A percentile compares a stretch with the other conserved stretches of the same genome.
phyloP scores from a whole-genome alignment of 2,329 filamentous ascomycete genomes.

The Cercospora brassicicola region DNA sequence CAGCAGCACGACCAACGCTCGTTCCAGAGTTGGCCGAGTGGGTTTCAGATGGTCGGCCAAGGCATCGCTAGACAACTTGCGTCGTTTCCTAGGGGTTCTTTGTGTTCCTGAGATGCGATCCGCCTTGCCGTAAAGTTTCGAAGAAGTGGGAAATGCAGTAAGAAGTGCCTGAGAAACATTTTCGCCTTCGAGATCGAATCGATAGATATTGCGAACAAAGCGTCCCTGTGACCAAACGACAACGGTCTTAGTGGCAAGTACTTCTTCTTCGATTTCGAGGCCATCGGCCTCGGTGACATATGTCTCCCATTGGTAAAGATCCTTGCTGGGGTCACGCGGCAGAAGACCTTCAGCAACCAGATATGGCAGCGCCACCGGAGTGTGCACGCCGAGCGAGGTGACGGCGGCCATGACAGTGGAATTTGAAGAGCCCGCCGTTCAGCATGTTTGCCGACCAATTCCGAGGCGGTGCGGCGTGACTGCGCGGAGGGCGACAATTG shows the following conservation, averaged over 20 bases:
- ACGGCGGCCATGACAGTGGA: conserved; percentile 73
- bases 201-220: conserved; percentile 80
- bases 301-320: conserved; percentile 75
- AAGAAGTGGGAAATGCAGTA: conserved; percentile 67
- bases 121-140: background rate
- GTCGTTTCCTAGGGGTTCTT: conserved; percentile 10
- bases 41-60: background rate
- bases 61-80: conserved; percentile 1
- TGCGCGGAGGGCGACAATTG: background rate
- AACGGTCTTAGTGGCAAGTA: conserved; percentile 71
- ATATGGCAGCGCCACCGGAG: conserved; percentile 79
- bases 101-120: conserved; percentile 4
- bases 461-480: background rate
- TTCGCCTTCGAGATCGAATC: conserved; percentile 83
- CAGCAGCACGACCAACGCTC: conserved; percentile 82
- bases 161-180: conserved; percentile 81
- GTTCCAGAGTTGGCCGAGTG: conserved; percentile 6
- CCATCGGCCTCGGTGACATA: conserved; percentile 45
- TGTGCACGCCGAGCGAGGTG: conserved; percentile 86
- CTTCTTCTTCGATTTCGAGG: conserved; percentile 67
- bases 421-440: background rate
- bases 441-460: conserved; percentile 23
- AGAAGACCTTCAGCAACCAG: conserved; percentile 79
- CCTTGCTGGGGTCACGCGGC: conserved; percentile 62
- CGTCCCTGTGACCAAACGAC: conserved; percentile 89